A percentile compares a stretch with the other conserved stretches of the same genome.
phyloP scores from a whole-genome alignment of 2,329 filamentous ascomycete species.

The Phyllosticta citribraziliensis region DNA sequence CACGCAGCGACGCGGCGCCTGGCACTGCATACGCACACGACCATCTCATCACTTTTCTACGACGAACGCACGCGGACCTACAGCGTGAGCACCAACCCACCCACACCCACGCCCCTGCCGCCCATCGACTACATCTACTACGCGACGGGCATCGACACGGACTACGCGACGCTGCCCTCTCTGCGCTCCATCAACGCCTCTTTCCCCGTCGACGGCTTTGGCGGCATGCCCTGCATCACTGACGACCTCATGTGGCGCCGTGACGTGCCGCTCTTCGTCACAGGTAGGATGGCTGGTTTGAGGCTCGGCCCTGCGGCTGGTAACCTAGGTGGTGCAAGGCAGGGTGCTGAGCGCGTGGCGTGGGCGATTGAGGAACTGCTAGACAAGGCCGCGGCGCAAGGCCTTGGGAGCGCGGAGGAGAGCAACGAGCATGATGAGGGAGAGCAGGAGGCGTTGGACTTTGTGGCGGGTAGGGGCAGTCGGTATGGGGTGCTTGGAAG shows the following conservation, averaged over 20 bases:
- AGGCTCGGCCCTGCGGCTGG: constrained; percentile 62
- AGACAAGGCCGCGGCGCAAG: constrained; percentile 16
- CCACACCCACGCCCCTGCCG: constrained; percentile 36
- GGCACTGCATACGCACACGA: constrained; percentile 49
- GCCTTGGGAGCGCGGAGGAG: neutral
- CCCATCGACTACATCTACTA: constrained; percentile 61
- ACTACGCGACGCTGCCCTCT: constrained; percentile 52
- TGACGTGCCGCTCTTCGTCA: constrained; percentile 63
- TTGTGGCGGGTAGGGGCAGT: neutral
- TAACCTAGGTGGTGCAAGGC: constrained; percentile 63
- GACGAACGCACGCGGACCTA: constrained; percentile 39
- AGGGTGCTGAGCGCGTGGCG: constrained; percentile 63
- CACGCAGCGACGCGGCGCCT: constrained; percentile 46
- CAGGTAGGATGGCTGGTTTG: constrained; percentile 57
- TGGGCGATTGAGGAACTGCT: constrained; percentile 58
- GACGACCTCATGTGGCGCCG: constrained; percentile 68
- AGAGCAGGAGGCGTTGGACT: neutral
- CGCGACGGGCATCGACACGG: constrained; percentile 60
- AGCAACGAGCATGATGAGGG: neutral
- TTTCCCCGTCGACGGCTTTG: constrained; percentile 52
- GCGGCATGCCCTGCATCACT: constrained; percentile 62
- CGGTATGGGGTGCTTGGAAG: neutral
- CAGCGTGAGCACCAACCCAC: constrained; percentile 44
- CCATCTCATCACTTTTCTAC: constrained; percentile 43
- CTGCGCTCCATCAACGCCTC: constrained; percentile 49